phyloP scores from a whole-genome alignment of 1,284 basidiomycete genomes.

The Austroboletus rostrupii region DNA sequence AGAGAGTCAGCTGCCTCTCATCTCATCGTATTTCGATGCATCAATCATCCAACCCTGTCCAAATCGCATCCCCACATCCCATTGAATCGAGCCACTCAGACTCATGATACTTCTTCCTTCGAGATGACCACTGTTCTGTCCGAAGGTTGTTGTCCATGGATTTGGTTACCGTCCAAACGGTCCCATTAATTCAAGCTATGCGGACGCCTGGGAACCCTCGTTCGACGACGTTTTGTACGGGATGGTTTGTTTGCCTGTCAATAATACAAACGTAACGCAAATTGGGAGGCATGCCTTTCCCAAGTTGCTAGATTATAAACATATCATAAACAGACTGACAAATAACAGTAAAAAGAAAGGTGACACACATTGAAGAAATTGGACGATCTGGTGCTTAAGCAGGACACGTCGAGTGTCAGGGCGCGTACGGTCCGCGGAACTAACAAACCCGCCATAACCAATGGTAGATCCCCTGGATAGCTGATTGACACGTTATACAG shows the following conservation, averaged over 20 bases:
- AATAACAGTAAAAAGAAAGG: background rate
- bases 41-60: conserved; percentile 13
- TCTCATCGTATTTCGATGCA: no score
- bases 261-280: conserved; percentile 53
- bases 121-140: conserved; percentile 54
- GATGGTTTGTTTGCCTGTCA: conserved; percentile 45
- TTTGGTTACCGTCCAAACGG: conserved; percentile 54
- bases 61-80: conserved; percentile 48
- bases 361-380: background rate
- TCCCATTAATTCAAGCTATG: conserved; percentile 48
- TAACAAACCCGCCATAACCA: conserved; percentile 63
- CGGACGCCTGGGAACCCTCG: conserved; percentile 58
- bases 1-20: no score
- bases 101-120: conserved; percentile 47
- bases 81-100: conserved; percentile 62
- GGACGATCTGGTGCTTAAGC: conserved; percentile 16
- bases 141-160: no score
- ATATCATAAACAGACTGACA: no score
- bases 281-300: conserved; percentile 50
- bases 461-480: conserved; percentile 59
- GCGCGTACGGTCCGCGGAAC: conserved; percentile 55
- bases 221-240: conserved; percentile 44
- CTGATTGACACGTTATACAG: conserved; percentile 53
- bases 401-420: conserved; percentile 43
- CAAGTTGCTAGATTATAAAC: conserved; percentile 46